Evolutionary conservation across 2,329 filamentous ascomycete genomes (phyloP).

Genomic region (Phymatotrichopsis omnivora): DNA sequence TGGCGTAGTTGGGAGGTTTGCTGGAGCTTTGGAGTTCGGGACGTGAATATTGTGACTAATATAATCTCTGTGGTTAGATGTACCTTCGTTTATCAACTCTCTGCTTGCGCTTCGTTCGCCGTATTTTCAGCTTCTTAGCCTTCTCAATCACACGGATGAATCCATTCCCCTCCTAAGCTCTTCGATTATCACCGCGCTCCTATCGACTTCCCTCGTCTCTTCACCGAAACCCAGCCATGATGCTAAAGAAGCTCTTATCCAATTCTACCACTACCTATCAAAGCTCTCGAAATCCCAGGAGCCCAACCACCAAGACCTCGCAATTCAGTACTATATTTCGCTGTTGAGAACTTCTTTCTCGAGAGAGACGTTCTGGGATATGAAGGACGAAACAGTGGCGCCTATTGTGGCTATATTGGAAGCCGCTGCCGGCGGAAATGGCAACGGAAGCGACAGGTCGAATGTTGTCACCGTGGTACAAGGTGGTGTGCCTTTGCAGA

Average conservation of each 20-base stretch:
- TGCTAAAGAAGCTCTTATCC: constrained; percentile 65
- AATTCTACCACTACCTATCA: constrained; percentile 69
- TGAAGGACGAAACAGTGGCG: constrained; percentile 70
- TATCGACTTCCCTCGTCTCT: constrained; percentile 54
- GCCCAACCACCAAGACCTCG: constrained; percentile 87
- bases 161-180: constrained; percentile 83
- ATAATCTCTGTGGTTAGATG: constrained; percentile 45
- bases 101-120: constrained; percentile 67
- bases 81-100: constrained; percentile 65
- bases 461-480: constrained; percentile 50
- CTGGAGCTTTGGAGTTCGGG: not conserved
- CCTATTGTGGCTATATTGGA: constrained; percentile 73
- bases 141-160: constrained; percentile 74
- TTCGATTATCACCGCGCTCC: constrained; percentile 70
- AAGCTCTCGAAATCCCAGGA: constrained; percentile 70
- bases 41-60: constrained; percentile 14
- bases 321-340: constrained; percentile 80
- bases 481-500: constrained; percentile 79
- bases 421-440: constrained; percentile 62
- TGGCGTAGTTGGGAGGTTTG: not conserved
- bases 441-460: constrained; percentile 49
- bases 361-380: constrained; percentile 80
- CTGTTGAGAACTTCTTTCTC: constrained; percentile 66
- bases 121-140: constrained; percentile 72
- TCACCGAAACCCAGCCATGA: constrained; percentile 44